A percentile compares a stretch with the other conserved stretches of the same genome.
Evolutionary conservation across 2,329 filamentous ascomycete species (phyloP).

Genomic region (Beauveria pseudobassiana): DNA sequence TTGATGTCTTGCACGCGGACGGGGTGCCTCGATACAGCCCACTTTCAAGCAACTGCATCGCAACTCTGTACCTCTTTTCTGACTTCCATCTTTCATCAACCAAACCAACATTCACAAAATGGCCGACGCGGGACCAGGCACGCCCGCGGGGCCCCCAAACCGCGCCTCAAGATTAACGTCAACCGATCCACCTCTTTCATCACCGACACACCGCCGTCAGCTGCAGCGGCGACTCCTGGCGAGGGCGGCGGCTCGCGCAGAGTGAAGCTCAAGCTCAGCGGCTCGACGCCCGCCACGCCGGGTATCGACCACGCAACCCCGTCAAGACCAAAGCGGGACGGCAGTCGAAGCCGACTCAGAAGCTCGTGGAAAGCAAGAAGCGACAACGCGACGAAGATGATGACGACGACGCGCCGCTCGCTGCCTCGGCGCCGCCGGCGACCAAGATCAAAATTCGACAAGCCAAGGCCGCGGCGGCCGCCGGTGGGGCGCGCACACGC

Average conservation of each 20-base stretch:
- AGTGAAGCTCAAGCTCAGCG: conserved; percentile 35
- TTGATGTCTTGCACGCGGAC: background rate
- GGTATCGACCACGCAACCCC: conserved; percentile 19
- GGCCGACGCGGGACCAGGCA: conserved; percentile 20
- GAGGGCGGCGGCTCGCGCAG: conserved; percentile 27
- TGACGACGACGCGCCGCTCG: conserved; percentile 33
- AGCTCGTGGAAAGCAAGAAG: conserved; percentile 53
- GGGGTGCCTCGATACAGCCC: background rate
- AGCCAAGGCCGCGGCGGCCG: conserved; percentile 25
- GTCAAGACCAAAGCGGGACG: conserved; percentile 53
- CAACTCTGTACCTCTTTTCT: background rate
- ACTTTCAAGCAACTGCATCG: background rate
- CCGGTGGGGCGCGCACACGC: conserved; percentile 25
- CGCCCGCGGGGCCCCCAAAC: conserved; percentile 25
- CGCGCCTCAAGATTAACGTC: conserved; percentile 33
- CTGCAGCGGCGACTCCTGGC: conserved; percentile 18
- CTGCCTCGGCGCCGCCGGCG: conserved; percentile 22
- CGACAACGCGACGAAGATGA: conserved; percentile 48
- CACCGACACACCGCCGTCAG: conserved; percentile 17
- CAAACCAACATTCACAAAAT: conserved; percentile 16
- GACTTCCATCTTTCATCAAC: background rate
- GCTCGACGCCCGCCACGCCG: conserved; percentile 32
- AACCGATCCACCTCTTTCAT: conserved; percentile 29
- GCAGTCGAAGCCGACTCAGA: conserved; percentile 51
- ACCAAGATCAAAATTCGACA: conserved; percentile 49